Base-by-base conservation (phyloP, 495 filamentous ascomycete species). In the Podospora fimiseda region DNA sequence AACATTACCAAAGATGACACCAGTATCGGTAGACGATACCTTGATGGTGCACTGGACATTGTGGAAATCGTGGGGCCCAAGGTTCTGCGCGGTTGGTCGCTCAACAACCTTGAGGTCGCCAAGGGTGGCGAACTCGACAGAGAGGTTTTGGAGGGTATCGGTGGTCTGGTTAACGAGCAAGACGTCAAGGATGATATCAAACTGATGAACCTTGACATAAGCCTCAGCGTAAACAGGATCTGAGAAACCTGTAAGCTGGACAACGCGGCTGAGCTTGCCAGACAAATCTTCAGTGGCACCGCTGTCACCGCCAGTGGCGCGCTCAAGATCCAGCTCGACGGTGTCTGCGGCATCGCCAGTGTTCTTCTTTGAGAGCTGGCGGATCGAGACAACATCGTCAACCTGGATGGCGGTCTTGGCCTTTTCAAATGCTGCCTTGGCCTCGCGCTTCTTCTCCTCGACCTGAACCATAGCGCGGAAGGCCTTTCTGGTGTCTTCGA, bases 41-140 rank as follows among this genome's bases (percentile, higher is more conserved):
- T 96, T 97, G 78, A 99, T 91, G n/a, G 93, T 97, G 64, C 88
- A 89, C 71, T 97, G 93, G 19, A 97, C 89, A 63, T 96, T 96
- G 71, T 90, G 82, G 80, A 99, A 99, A 63, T 96, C 92, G 62
- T 94, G 90, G 3, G 92, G 89, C 14, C 82, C 90, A 2, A 99
- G 79, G 66, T 96, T 97, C 69, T 97, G 92, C 9, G 90, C 96
- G 1, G 90, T 91, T 37, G 94, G 94, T 27, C 90, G 82, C 72
- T 97, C 94, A 15, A 99, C 91, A 46, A 99, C 94, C 74, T 97
- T 97, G 54, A 99, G 80, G 68, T 99, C 94, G 51, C 94, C 94
- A 1, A 99, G 79, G 0, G 94, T 99, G 44, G 94, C 94, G 61
- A 99, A 99, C 66, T 99, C 94, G 19, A 99, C 91, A 0, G 87